Evolutionary conservation across 768 basidiomycete genomes (phyloP), one percentile per base, ranked within the genome.

Genomic region (Dendrothele bispora): DNA sequence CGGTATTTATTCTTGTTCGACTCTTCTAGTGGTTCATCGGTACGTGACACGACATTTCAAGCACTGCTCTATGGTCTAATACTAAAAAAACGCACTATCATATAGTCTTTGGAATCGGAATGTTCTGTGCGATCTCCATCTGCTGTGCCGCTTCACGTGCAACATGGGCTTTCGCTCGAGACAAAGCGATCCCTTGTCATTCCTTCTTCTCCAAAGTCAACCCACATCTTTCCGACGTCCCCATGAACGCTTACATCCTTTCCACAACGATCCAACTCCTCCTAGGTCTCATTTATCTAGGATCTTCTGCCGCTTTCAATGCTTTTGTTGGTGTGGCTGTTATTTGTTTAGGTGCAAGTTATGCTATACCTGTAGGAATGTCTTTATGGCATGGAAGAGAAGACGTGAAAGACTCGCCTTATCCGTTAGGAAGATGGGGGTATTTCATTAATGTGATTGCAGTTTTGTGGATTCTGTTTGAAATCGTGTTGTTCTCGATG

Each of bases 131-230:
- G 30, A 79, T 86, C 48, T 84, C 84, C 15, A 80, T 82, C 51
- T 77, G 78, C 32, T 83, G 80, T 43, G 83, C 83, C 7, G 80
- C 84, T 29, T 85, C 83, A 11, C 78, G 84, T 15, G 78, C 80
- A 25, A 85, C 84, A 3, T 86, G 84, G 85, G 80, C 80, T 38
- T 86, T 87, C 60, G 79, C 83, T 0, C 74, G 85, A 2, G 85
- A 86, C 64, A 74, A 74, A 50, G 85, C 80, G 1, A 79, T 86
- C 34, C 85, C 83, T 2, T 73, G 78, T 36, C 72, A 77, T 28
- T 40, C 49, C 10, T 56, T 68, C 48, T 84, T 84, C 66, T 60
- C 64, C 7, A 50, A 66, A 34, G 60, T 66, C 26, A 56, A 55
- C 28, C 24, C 41, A 18, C 53, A 61, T 30, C 50, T 68, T 7